Conservation (phyloP, 768 basidiomycete species). For the Chalciporus pseudorubinellus region DNA sequence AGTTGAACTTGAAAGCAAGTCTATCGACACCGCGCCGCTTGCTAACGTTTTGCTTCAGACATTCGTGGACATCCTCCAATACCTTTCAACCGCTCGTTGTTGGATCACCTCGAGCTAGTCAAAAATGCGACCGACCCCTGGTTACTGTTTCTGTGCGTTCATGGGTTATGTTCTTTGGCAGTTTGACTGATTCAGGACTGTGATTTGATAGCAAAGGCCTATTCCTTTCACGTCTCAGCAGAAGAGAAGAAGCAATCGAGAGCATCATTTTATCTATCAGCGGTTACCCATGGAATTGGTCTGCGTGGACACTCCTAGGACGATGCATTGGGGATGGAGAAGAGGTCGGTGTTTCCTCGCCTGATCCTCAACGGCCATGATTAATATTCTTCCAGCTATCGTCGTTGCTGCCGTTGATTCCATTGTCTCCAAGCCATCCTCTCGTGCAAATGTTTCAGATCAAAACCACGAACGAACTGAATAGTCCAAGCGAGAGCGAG, state of each 20-base stretch:
- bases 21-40: not conserved
- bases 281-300: conserved; percentile 92
- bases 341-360: conserved; percentile 55
- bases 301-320: conserved; percentile 81
- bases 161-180: conserved; percentile 1
- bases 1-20: conserved; percentile 23
- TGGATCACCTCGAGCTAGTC: conserved; percentile 59
- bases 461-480: conserved; percentile 85
- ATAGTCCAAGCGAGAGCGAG: conserved; percentile 85
- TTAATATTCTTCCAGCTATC: conserved; percentile 37
- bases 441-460: conserved; percentile 78
- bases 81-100: conserved; percentile 59
- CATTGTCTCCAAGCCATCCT: conserved; percentile 50
- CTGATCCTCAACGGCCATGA: not conserved
- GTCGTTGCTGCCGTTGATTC: conserved; percentile 43
- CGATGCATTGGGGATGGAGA: conserved; percentile 79
- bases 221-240: conserved; percentile 73
- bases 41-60: conserved; percentile 38
- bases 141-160: conserved; percentile 74
- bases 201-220: conserved; percentile 66
- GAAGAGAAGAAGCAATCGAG: conserved; percentile 86
- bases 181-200: not conserved
- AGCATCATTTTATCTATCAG: conserved; percentile 70
- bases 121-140: conserved; percentile 69
- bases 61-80: conserved; percentile 66